Evolutionary conservation across 2,329 filamentous ascomycete genomes (phyloP), one percentile per base, ranked within the genome.

Genomic region (Hysterium pulicare): DNA sequence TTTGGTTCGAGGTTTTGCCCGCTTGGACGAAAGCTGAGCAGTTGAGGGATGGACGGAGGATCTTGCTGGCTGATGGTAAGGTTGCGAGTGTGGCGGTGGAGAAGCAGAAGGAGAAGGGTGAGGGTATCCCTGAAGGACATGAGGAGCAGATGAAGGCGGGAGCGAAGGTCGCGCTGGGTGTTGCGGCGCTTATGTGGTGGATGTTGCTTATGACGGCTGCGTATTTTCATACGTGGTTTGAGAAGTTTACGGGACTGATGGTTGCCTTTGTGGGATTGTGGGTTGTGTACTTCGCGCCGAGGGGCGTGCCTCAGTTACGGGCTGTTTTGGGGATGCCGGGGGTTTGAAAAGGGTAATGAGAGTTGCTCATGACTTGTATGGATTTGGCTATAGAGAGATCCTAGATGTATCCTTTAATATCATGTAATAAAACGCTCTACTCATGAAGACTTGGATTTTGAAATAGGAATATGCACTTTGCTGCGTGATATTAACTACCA

Each of bases 161-260:
- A 11, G 71, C 85, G 51, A 78, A 83, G 49, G 69, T 70, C 58
- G 53, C 71, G 54, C 48, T 78, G 62, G 62, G 61, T 0, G 81
- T 96, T 20, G 77, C 86, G 15, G 82, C 69, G 0, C 58, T 96
- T 60, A 88, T 84, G 60, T 79, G 84, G 73, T 97, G 93, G 88
- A 98, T 98, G 93, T 69, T 98, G 63, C 75, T 97, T 47, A 98
- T 98, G 93, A 98, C 93, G 31, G 90, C 90, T 2, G 90, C 94
- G 30, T 98, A 91, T 75, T 98, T 98, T 61, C 93, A 98, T 68
- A 98, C 93, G 0, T 97, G 91, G 90, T 84, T 94, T 57, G 93
- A 98, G 73, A 98, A 97, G 84, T 71, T 74, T 39, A 76, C 73
- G 13, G 73, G 73, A 0, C 53, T 75, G 39, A 17, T 72, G n/a